Percentiles rank a stretch among this genome's conserved stretches.
Evolutionary conservation across 2,329 filamentous ascomycete species (phyloP).

Genomic region (Paracoccidioides lutzii): DNA sequence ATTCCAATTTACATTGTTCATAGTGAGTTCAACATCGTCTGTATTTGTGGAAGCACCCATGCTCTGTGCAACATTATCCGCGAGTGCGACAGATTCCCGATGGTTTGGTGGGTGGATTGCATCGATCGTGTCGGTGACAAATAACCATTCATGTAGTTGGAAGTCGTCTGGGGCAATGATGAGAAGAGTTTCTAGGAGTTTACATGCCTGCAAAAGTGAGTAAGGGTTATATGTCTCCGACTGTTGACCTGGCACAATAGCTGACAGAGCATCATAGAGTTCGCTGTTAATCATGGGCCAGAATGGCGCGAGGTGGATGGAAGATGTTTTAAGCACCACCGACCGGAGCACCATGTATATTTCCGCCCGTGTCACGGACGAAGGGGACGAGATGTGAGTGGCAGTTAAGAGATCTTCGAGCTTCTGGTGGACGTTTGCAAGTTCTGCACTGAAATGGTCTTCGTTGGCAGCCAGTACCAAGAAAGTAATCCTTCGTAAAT

Average conservation of each 20-base stretch:
- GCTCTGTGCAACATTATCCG: constrained; percentile 72
- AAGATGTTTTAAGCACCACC: constrained; percentile 63
- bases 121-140: constrained; percentile 92
- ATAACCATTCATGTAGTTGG: constrained; percentile 96
- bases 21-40: background rate
- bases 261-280: constrained; percentile 65
- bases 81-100: constrained; percentile 60
- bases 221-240: constrained; percentile 66
- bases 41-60: constrained; percentile 39
- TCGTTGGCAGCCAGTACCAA: constrained; percentile 63
- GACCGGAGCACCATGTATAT: constrained; percentile 80
- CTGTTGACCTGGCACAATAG: constrained; percentile 55
- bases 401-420: constrained; percentile 75
- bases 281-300: constrained; percentile 88
- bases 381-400: constrained; percentile 79
- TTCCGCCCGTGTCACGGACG: constrained; percentile 75
- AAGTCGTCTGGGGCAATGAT: constrained; percentile 86
- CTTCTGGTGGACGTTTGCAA: constrained; percentile 64
- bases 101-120: constrained; percentile 70
- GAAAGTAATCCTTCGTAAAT: constrained; percentile 67
- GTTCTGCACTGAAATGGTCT: constrained; percentile 68
- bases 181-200: constrained; percentile 79
- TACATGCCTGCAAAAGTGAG: constrained; percentile 79
- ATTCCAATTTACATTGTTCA: background rate
- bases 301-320: constrained; percentile 66